Base-by-base conservation (phyloP, 345 rosid genomes). In the Noccaea caerulescens region DNA sequence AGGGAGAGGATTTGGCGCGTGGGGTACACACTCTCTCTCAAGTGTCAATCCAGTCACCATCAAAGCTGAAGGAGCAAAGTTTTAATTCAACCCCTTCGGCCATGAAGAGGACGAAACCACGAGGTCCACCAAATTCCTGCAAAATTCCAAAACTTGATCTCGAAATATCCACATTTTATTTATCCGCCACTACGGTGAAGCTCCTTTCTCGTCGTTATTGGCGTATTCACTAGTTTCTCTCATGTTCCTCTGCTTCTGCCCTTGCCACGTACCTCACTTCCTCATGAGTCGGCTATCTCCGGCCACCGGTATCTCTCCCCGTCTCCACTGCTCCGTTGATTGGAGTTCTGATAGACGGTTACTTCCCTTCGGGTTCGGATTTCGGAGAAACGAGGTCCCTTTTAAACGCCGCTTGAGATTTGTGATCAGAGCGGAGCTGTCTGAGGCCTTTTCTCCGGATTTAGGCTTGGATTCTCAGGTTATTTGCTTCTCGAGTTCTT, bases 391-490 rank as follows among this genome's bases (percentile, higher is more conserved):
- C 70, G 80, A 50, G 38, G 41, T 77, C 32, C 45, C 71, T 36
- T 46, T 72, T 27, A 81, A 61, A 65, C 82, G 82, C 69, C 83
- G 71, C 43, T 50, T 82, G 36, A 81, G 80, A 78, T 74, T 85
- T 51, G 82, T 78, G 38, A 86, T 81, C 41, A 71, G 67, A 10
- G 96, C 96, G 58, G 90, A 84, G 72, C 73, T 86, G 11, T 86
- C 92, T 43, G 77, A 81, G 72, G 75, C 85, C 3, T 85, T 85
- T 80, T 78, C 92, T 50, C 71, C 72, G 11, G 80, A 77, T 78
- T 72, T 82, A 43, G 91, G 87, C 49, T 82, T 87, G 84, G 92
- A 90, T 70, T 92, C 91, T 74, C 87, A 87, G 96, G 96, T 89
- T 10, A 45, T 63, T 63, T 50, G 11, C 58, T 61, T 57, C 54